These are phyloP conservation scores for Yarrowia porcina DNA, from an alignment of 805 yeast genomes.

Conservation along the genomic window DNA sequence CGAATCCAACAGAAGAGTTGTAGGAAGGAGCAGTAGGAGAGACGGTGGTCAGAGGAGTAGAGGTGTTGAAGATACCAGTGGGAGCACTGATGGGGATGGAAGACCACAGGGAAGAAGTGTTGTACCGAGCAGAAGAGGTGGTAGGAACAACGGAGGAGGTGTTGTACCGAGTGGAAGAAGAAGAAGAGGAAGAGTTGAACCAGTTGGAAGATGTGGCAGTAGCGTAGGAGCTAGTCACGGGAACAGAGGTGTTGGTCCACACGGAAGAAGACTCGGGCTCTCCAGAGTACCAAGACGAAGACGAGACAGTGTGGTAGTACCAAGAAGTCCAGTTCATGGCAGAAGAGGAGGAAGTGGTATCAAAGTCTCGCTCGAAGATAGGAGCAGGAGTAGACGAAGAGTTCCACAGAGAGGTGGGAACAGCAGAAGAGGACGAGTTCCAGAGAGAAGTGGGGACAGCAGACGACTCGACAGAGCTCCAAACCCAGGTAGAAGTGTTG, in stretches of 20 bases:
- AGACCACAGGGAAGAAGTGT: background rate
- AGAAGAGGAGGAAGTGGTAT: background rate
- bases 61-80: background rate
- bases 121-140: background rate
- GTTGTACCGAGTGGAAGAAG: background rate
- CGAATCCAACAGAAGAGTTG: background rate
- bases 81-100: constrained; percentile 7
- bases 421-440: background rate
- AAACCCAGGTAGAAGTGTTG: background rate
- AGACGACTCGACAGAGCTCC: too few relatives aligned
- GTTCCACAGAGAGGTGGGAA: background rate
- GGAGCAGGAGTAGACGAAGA: background rate
- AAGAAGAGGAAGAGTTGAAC: background rate
- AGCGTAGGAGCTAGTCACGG: background rate
- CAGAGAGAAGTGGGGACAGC: background rate
- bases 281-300: background rate
- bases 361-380: constrained; percentile 1
- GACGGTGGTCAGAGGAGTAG: background rate
- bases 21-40: background rate
- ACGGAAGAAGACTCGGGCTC: background rate
- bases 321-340: background rate
- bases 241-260: background rate
- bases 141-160: background rate
- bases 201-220: background rate
- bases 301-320: background rate